A percentile compares a stretch with the other conserved stretches of the same genome.
Evolutionary conservation across 2,329 filamentous ascomycete species (phyloP).

Genomic region (Lachnellula hyalina): DNA sequence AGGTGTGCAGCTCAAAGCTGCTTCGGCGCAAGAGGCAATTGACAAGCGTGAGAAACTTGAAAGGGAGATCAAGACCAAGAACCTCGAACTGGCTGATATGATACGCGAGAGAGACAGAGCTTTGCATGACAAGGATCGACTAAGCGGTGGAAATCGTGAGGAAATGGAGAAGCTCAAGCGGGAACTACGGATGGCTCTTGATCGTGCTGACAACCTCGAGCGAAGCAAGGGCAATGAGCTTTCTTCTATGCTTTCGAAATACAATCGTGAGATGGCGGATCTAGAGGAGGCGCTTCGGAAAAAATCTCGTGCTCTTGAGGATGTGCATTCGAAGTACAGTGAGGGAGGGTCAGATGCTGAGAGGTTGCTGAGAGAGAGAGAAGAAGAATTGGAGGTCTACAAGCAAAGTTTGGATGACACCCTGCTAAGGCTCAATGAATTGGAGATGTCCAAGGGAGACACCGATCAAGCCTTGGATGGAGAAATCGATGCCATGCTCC

Average conservation of each 20-base stretch:
- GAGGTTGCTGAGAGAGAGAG: conserved; percentile 81
- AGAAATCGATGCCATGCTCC: conserved; percentile 83
- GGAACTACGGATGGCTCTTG: conserved; percentile 85
- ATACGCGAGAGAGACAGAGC: conserved; percentile 93
- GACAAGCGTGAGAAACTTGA: conserved; percentile 92
- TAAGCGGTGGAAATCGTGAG: conserved; percentile 81
- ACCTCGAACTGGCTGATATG: conserved; percentile 97
- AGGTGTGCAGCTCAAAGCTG: conserved; percentile 89
- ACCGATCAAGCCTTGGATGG: conserved; percentile 79
- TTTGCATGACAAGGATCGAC: conserved; percentile 84
- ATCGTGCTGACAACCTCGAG: conserved; percentile 87
- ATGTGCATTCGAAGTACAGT: conserved; percentile 69
- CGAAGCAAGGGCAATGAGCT: conserved; percentile 91
- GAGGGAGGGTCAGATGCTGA: conserved; percentile 85
- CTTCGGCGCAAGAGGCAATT: conserved; percentile 94
- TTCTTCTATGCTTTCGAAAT: conserved; percentile 88
- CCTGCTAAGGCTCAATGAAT: conserved; percentile 83
- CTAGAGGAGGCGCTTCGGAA: conserved; percentile 85
- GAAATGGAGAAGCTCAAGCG: conserved; percentile 92
- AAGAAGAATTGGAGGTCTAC: conserved; percentile 96
- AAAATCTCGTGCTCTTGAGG: conserved; percentile 83
- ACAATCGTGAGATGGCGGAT: conserved; percentile 95
- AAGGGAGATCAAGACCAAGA: conserved; percentile 98
- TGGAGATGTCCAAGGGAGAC: conserved; percentile 69
- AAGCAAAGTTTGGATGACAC: conserved; percentile 98